Conservation (phyloP, 2,329 filamentous ascomycete species). For the Phialophora expanda region DNA sequence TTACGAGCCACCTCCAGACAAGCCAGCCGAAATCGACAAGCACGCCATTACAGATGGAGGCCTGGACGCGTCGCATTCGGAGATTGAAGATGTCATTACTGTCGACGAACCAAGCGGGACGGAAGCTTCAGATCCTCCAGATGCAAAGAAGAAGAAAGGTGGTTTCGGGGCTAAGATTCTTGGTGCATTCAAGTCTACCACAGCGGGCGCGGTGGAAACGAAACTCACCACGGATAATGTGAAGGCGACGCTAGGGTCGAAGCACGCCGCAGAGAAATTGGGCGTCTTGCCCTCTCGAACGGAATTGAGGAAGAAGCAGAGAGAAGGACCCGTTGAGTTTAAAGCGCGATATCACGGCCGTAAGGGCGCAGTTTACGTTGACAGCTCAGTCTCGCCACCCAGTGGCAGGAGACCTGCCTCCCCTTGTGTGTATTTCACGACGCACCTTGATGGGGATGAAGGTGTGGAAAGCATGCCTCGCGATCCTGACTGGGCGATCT, state of each 20-base stretch:
- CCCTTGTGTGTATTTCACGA: constrained; percentile 70
- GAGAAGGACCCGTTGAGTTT: constrained; percentile 74
- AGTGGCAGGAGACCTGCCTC: constrained; percentile 66
- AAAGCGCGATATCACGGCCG: constrained; percentile 71
- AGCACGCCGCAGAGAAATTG: constrained; percentile 70
- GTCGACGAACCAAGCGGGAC: constrained; percentile 55
- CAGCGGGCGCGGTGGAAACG: constrained; percentile 74
- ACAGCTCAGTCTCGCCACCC: constrained; percentile 46
- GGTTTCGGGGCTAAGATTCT: constrained; percentile 63
- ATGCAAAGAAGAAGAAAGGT: constrained; percentile 46
- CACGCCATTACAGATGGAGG: constrained; percentile 60
- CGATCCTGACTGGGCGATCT: constrained; percentile 70
- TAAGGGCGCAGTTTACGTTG: constrained; percentile 73
- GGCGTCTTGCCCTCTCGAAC: constrained; percentile 66
- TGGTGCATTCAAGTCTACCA: constrained; percentile 69
- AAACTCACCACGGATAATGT: constrained; percentile 73
- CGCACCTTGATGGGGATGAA: constrained; percentile 50
- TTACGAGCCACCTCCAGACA: constrained; percentile 53
- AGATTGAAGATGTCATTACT: constrained; percentile 67
- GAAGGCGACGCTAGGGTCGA: constrained; percentile 66
- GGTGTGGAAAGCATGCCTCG: constrained; percentile 57
- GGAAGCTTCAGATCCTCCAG: constrained; percentile 47
- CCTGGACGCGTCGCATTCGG: constrained; percentile 66
- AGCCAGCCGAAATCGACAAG: constrained; percentile 59
- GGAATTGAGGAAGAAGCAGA: constrained; percentile 50